Conservation (phyloP, 371 early-diverging fungal genomes). For the Nosema muscidifuracis region DNA sequence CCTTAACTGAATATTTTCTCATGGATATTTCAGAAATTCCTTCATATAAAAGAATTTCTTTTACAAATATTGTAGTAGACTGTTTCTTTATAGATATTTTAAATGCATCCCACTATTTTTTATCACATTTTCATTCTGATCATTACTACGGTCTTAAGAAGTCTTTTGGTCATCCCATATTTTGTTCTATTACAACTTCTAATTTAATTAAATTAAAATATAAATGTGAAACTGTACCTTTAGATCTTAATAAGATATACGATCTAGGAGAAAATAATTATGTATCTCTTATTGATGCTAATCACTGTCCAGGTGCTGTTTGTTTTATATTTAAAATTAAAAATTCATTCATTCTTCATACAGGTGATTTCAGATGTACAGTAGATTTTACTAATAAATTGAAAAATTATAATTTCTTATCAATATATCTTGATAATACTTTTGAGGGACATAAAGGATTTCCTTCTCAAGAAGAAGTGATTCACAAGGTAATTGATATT, state of each 20-base stretch:
- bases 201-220: conserved; percentile 15
- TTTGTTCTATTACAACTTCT: conserved; percentile 33
- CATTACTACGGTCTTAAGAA: conserved; percentile 28
- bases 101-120: conserved; percentile 21
- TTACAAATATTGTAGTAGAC: conserved; percentile 28
- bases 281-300: conserved; percentile 30
- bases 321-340: conserved; percentile 29
- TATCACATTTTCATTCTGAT: conserved; percentile 46
- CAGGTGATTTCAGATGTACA: conserved; percentile 39
- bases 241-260: conserved; percentile 6
- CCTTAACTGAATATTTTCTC: neutral
- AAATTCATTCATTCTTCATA: conserved; percentile 1
- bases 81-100: neutral
- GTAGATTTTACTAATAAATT: neutral
- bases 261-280: neutral
- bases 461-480: conserved; percentile 9
- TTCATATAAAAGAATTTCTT: conserved; percentile 1
- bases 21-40: conserved; percentile 7
- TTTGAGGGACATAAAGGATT: conserved; percentile 19
- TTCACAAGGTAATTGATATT: conserved; percentile 6
- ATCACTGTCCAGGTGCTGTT: conserved; percentile 44
- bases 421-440: conserved; percentile 36
- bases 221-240: neutral
- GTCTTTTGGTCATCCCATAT: conserved; percentile 10
- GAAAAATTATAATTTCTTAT: neutral